phyloP scores from a whole-genome alignment of 2,329 filamentous ascomycete genomes.

The Talaromyces amestolkiae region DNA sequence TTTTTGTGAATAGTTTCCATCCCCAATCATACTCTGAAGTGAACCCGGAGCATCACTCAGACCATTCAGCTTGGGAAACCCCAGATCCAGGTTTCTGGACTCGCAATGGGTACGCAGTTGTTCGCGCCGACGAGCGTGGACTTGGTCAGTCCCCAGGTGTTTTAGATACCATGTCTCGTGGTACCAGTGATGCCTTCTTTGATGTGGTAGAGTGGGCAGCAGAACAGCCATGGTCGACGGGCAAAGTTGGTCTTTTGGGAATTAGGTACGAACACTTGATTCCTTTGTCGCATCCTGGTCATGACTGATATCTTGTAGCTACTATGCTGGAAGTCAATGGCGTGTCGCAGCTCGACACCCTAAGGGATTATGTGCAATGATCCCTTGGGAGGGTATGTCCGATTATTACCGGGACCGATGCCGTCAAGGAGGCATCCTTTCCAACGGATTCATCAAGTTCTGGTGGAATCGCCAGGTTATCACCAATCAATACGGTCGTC shows the following conservation, averaged over 20 bases:
- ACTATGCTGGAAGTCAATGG: slow-evolving; percentile 57
- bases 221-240: slow-evolving; percentile 43
- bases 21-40: slow-evolving; percentile 53
- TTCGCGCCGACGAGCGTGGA: slow-evolving; percentile 55
- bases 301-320: slow-evolving; percentile 26
- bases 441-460: slow-evolving; percentile 58
- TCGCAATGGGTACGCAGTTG: slow-evolving; percentile 53
- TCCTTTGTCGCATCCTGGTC: not conserved
- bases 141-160: slow-evolving; percentile 53
- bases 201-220: slow-evolving; percentile 55
- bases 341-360: slow-evolving; percentile 53
- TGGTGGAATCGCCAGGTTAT: slow-evolving; percentile 65
- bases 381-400: slow-evolving; percentile 58
- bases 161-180: slow-evolving; percentile 54
- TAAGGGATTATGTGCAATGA: slow-evolving; percentile 51
- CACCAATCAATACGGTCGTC: slow-evolving; percentile 65
- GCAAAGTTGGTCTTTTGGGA: slow-evolving; percentile 52
- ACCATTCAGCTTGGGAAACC: slow-evolving; percentile 59
- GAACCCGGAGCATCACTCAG: slow-evolving; percentile 53
- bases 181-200: slow-evolving; percentile 53
- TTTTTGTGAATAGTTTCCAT: slow-evolving; percentile 44
- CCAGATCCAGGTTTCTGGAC: slow-evolving; percentile 60
- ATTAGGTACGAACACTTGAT: slow-evolving; percentile 34
- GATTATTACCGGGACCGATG: slow-evolving; percentile 59
- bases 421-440: slow-evolving; percentile 61